Evolutionary conservation across 106 monocot species (phyloP).

Genomic region (Posidonia australis): DNA sequence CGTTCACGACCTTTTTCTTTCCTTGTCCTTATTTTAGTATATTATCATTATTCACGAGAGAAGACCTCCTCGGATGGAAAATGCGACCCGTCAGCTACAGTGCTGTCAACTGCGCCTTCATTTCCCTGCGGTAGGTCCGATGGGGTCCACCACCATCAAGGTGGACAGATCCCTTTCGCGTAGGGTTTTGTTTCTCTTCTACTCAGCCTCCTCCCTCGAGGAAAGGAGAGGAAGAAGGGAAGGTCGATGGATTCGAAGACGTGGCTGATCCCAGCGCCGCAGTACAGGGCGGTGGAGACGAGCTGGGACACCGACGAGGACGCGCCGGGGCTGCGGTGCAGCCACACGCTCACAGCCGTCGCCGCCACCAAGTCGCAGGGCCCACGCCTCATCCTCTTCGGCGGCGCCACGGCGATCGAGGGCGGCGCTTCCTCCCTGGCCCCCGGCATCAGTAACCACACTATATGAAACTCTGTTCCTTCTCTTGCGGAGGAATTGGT

Average conservation of each 20-base stretch:
- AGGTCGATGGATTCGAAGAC: constrained; percentile 43
- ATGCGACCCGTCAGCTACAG: too few relatives aligned
- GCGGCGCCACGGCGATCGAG: constrained; percentile 92
- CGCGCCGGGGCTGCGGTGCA: constrained; percentile 75
- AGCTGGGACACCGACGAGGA: constrained; percentile 76
- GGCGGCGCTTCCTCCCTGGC: constrained; percentile 42
- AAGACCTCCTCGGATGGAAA: too few relatives aligned
- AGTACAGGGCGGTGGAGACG: constrained; percentile 34
- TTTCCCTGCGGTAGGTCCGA: too few relatives aligned
- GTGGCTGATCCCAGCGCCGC: constrained; percentile 80
- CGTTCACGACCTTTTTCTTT: too few relatives aligned
- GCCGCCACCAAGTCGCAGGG: constrained; percentile 78
- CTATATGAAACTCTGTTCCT: not conserved
- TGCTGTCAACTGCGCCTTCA: too few relatives aligned
- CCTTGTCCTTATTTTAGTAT: too few relatives aligned
- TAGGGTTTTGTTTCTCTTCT: not conserved
- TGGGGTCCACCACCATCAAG: too few relatives aligned
- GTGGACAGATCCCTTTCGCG: not conserved
- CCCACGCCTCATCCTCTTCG: constrained; percentile 94
- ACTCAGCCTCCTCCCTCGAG: not conserved
- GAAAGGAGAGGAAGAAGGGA: not conserved
- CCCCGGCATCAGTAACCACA: constrained; percentile 61
- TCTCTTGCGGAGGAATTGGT: not conserved
- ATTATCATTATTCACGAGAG: too few relatives aligned
- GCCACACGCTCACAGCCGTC: constrained; percentile 77